Evolutionary conservation across 768 basidiomycete genomes (phyloP), one percentile per base, ranked within the genome.

Genomic region (Sutorius australiensis): DNA sequence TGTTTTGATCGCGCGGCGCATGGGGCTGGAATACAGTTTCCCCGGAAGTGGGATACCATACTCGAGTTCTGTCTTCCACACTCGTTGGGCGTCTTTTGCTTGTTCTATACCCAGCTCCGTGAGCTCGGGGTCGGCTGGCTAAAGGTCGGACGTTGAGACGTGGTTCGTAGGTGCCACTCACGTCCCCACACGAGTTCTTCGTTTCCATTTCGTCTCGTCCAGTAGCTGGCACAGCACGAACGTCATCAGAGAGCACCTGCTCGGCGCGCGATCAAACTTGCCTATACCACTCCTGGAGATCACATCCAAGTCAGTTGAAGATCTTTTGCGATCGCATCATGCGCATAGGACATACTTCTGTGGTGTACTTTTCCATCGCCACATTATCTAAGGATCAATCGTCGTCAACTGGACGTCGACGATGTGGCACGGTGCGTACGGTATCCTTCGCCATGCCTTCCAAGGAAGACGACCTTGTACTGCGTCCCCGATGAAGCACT

Each of bases 151-250:
- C n/a, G 50, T 3, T 19, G 17, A 55, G 30, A 30, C 36, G 33
- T 10, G 1, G 7, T 6, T 24, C 14, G 8, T 8, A 42, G 34
- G 41, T 17, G 40, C 9, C 17, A 78, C 86, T 65, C 59, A 86
- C 86, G 89, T 14, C 89, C 89, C 89, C 89, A 92, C 10, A 71
- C 71, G 8, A 88, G 65, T 43, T 84, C 79, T 16, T 75, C 85
- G 54, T 91, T 84, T 2, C 82, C 83, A 34, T 84, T 69, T 1
- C 81, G 65, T 61, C 74, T 83, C 0, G 82, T 72, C 81, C 82
- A 89, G 58, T 80, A 89, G 57, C 83, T 84, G 44, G 6, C 45
- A 13, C 11, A 28, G 21, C 17, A 17, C 19, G 46, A 3, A 41
- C 21, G 27, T 6, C 24, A 37, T 53, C 27, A 42, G 53, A 54